Base-by-base conservation (phyloP, 1,284 basidiomycete genomes). In the Neonothopanus nambi region DNA sequence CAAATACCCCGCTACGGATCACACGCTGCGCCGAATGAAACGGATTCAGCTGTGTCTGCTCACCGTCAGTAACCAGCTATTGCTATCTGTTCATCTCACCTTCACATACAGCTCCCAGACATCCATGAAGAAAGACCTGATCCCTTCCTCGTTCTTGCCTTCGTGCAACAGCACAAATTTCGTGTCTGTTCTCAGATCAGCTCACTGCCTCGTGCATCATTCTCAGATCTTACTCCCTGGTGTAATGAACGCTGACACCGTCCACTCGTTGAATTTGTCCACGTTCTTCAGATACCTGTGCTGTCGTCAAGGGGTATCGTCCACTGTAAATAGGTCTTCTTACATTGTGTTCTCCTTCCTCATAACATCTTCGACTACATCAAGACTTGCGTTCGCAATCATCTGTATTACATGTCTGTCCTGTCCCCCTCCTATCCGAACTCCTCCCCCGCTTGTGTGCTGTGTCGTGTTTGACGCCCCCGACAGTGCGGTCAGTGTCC, bases 261-360 rank as follows among this genome's bases (percentile, higher is more conserved):
- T 94, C 95, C 95, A 98, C 67, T 98, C 95, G 66, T 98, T 97
- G 74, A 97, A 95, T 72, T 89, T 91, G 78, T 98, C 95, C 52
- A 97, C 85, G 18, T 85, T 84, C 67, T 94, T 95, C 55, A 97
- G 77, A 69, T 96, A 96, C 87, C 95, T 97, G 65, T 18, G 36
- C 20, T 36, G 35, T 51, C 41, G 59, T 61, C 53, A 64, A 57
- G 48, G 24, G 49, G 24, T 52, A 8, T 40, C 33, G 35, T 28
- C n/a, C 39, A 48, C 11, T 11, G 11, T 28, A 26, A 35, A 20
- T 11, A 21, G 41, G 43, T 21, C 50, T 37, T 74, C 89, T 70
- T 70, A 95, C 95, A 98, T 92, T 57, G 80, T 80, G 58, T 82
- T 87, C 62, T 94, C 92, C 59, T 87, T 87, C 58, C 88, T 81